Evolutionary conservation across 345 rosid species (phyloP), one percentile per base, ranked within the genome.

Genomic region (Dipteronia sinensis): DNA sequence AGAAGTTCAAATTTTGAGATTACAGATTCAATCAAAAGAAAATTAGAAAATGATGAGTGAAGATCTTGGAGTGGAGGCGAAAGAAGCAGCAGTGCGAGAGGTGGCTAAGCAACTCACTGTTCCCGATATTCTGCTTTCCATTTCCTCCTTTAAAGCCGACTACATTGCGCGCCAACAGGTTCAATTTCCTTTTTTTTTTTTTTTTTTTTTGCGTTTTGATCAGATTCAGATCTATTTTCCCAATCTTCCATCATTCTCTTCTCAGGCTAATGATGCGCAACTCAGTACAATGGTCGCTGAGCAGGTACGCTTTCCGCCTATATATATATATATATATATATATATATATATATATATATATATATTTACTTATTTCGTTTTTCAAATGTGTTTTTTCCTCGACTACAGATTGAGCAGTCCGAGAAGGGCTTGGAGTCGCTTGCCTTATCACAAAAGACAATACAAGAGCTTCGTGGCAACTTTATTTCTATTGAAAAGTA

Each of bases 271-370:
- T 85, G 99, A 96, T 79, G 98, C 98, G 9, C 99, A 96, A 59
- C 99, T 96, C 73, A 94, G 99, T 84, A 94, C 99, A 12, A 94
- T 96, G 99, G 99, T 96, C 27, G 97, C 98, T 47, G 99, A 96
- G 89, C 99, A 94, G 97, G 98, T 92, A 47, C 2, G 51, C 7
- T 61, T 47, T 7, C 7, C 2, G 20, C 38, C 38, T n/a, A n/a
- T n/a, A n/a, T n/a, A n/a, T n/a, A n/a, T n/a, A n/a, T n/a, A n/a
- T n/a, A n/a, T n/a, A n/a, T n/a, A n/a, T n/a, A n/a, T n/a, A n/a
- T n/a, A n/a, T n/a, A n/a, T n/a, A n/a, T n/a, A n/a, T n/a, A n/a
- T n/a, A n/a, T n/a, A n/a, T n/a, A n/a, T n/a, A n/a, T n/a, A n/a
- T n/a, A n/a, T n/a, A n/a, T n/a, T n/a, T n/a, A n/a, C n/a, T n/a